phyloP scores from a whole-genome alignment of 225 moss, liverwort and hornwort species.

The Physcomitrellopsis africana region DNA sequence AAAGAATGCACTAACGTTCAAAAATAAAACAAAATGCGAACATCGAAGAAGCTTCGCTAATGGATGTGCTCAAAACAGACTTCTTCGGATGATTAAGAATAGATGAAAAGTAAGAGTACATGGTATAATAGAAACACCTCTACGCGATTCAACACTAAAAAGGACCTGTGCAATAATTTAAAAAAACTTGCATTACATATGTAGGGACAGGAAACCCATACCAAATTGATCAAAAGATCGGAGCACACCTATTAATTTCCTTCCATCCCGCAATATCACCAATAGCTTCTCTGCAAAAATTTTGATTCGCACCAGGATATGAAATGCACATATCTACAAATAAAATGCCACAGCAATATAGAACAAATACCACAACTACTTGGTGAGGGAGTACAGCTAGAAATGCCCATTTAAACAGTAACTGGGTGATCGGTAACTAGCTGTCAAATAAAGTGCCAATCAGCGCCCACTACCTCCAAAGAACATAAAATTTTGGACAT shows the following conservation, averaged over 20 bases:
- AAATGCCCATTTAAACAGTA: neutral
- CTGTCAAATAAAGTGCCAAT: neutral
- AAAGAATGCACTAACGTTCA: neutral
- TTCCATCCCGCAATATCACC: slow-evolving; percentile 94
- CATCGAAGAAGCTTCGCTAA: neutral
- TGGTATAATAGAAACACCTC: neutral
- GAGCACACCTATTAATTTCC: slow-evolving; percentile 86
- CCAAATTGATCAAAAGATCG: slow-evolving; percentile 98
- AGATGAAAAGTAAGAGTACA: neutral
- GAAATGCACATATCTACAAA: neutral
- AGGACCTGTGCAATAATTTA: neutral
- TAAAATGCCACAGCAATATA: neutral
- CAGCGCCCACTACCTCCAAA: neutral
- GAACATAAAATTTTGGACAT: neutral
- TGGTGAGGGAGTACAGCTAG: neutral
- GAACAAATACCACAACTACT: neutral
- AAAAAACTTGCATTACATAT: neutral
- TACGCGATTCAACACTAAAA: neutral
- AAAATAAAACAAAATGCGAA: neutral
- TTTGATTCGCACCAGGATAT: slow-evolving; percentile 18
- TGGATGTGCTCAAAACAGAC: neutral
- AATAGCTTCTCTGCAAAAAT: slow-evolving; percentile 86
- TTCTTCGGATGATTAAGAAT: neutral
- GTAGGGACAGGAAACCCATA: slow-evolving; percentile 27
- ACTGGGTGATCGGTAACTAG: neutral